phyloP scores from a whole-genome alignment of 306 rosid species.

The Prunus davidiana region DNA sequence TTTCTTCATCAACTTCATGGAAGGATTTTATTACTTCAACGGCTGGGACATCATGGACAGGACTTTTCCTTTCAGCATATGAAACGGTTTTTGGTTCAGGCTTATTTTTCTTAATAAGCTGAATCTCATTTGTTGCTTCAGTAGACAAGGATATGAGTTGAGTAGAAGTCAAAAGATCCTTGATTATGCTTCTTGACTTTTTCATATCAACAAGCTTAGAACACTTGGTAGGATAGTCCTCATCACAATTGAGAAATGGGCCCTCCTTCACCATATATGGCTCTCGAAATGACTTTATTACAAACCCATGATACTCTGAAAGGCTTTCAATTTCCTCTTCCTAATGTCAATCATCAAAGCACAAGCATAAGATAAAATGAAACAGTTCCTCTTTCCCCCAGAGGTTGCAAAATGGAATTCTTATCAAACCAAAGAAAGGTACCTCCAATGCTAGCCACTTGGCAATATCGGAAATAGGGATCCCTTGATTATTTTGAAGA shows the following conservation, averaged over 20 bases:
- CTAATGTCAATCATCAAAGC: slow-evolving; percentile 45
- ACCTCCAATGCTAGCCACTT: slow-evolving; percentile 98
- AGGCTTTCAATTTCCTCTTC: slow-evolving; percentile 77
- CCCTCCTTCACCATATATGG: slow-evolving; percentile 91
- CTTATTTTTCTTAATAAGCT: slow-evolving; percentile 27
- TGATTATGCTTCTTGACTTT: slow-evolving; percentile 56
- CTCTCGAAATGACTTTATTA: slow-evolving; percentile 64
- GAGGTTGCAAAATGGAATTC: slow-evolving; percentile 7
- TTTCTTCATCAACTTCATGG: slow-evolving; percentile 51
- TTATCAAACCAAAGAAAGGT: slow-evolving; percentile 29
- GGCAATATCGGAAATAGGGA: slow-evolving; percentile 71
- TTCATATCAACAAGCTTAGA: slow-evolving; percentile 75
- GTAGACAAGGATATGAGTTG: slow-evolving; percentile 30
- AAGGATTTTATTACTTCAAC: slow-evolving; percentile 8
- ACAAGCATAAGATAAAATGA: slow-evolving; percentile 23
- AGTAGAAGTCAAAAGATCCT: slow-evolving; percentile 53
- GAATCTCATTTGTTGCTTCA: slow-evolving; percentile 38
- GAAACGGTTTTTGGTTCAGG: slow-evolving; percentile 31
- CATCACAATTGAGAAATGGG: slow-evolving; percentile 63
- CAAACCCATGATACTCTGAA: slow-evolving; percentile 78
- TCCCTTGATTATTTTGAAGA: slow-evolving; percentile 86
- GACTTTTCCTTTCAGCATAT: slow-evolving; percentile 37
- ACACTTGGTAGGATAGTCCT: slow-evolving; percentile 80
- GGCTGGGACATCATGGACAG: slow-evolving; percentile 9
- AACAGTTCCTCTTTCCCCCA: slow-evolving; percentile 9